Conservation (phyloP, 2,329 filamentous ascomycete genomes). For the Phyllosticta ampelicida region DNA sequence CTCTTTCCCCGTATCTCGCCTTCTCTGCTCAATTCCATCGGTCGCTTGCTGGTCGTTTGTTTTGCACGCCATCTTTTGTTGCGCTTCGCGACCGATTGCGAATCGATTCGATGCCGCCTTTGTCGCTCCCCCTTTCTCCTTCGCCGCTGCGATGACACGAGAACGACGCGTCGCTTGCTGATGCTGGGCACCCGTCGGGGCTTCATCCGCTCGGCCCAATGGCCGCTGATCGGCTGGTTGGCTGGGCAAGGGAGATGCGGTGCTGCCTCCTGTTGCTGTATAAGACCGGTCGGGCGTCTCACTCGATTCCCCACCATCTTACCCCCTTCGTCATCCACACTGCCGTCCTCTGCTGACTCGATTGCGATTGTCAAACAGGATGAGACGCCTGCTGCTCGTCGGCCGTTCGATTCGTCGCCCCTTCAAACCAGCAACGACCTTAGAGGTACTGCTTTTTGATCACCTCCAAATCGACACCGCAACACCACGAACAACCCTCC, state of each 20-base stretch:
- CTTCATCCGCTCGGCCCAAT: neutral
- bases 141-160: neutral
- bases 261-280: neutral
- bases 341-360: neutral
- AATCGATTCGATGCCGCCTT: no score
- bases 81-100: no score
- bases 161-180: neutral
- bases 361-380: no score
- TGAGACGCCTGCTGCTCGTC: neutral
- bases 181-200: neutral
- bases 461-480: neutral
- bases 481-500: neutral
- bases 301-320: neutral
- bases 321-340: neutral
- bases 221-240: neutral
- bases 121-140: no score
- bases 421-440: no score
- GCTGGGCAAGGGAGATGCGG: neutral
- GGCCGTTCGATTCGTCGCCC: no score
- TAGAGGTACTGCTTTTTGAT: no score
- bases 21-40: no score
- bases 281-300: neutral
- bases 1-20: no score
- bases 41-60: no score
- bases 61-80: no score